Evolutionary conservation across 2,329 filamentous ascomycete genomes (phyloP), one percentile per base, ranked within the genome.

Genomic region (Xylariaceae sp.): DNA sequence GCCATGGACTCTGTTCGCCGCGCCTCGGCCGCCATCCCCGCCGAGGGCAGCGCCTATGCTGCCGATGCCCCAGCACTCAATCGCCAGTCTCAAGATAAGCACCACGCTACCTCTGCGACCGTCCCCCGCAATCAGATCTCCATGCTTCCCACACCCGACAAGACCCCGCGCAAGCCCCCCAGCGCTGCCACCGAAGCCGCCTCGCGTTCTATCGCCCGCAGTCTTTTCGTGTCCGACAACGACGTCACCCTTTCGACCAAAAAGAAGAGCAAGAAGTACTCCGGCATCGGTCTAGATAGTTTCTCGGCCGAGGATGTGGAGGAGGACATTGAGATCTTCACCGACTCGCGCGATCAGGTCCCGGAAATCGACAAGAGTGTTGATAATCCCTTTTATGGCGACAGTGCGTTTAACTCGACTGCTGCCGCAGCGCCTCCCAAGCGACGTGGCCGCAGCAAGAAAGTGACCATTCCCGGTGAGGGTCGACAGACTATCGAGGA

Each of bases 341-440:
- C 85, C 33, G 87, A 93, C 64, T 81, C 86, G 1, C 84, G 89
- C 53, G 90, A 95, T 55, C 82, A 84, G 44, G 67, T 90, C 34
- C 88, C 88, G 17, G 76, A 82, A 52, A 69, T 80, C 34, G 86
- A 89, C 56, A 63, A 68, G n/a, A 81, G 75, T 54, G 67, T 72
- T 6, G 81, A 83, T 21, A 93, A 92, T 61, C 87, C 87, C 1
- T 93, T 92, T 64, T 77, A 82, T 49, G 78, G 75, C 42, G 70
- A 72, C 36, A 51, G 55, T 23, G n/a, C n/a, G n/a, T n/a, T n/a
- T n/a, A n/a, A n/a, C n/a, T 59, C 68, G 27, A 53, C 69, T 45
- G 49, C 60, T 19, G 62, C 68, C 49, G 64, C 69, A 48, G 49
- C 54, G 29, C 70, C 72, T 19, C 59, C 62, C 47, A 75, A 68